Conservation (phyloP, 1,284 basidiomycete genomes). For the Anthracocystis walkeri region DNA sequence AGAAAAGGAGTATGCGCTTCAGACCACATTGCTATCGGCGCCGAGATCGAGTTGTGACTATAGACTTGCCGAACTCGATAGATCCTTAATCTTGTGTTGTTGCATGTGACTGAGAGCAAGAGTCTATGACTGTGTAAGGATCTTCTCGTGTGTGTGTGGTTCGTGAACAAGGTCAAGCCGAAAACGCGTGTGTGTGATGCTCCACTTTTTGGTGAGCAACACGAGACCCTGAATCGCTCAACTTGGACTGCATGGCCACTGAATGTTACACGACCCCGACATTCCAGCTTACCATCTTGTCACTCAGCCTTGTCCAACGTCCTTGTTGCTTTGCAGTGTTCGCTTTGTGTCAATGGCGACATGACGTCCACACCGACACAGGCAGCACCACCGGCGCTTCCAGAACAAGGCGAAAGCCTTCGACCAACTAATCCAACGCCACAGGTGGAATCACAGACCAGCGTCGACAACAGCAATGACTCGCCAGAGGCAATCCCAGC, state of each 20-base stretch:
- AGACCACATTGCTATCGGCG: conserved; percentile 84
- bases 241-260: background rate
- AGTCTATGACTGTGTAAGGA: too few relatives aligned
- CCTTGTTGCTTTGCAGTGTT: background rate
- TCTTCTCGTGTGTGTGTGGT: background rate
- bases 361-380: conserved; percentile 8
- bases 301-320: background rate
- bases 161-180: background rate
- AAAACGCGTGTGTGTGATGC: conserved; percentile 5
- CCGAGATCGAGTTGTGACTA: conserved; percentile 50
- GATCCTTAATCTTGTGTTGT: background rate
- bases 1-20: conserved; percentile 82
- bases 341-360: background rate
- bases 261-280: background rate
- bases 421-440: background rate
- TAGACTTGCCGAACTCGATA: background rate
- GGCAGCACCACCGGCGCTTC: background rate
- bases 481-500: background rate
- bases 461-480: conserved; percentile 1
- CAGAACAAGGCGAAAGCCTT: background rate
- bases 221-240: conserved; percentile 5
- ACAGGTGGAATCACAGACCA: background rate
- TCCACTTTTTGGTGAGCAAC: conserved; percentile 2
- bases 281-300: background rate
- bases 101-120: too few relatives aligned